Conservation (phyloP, 2,329 filamentous ascomycete genomes). For the Botrytis squamosa region DNA sequence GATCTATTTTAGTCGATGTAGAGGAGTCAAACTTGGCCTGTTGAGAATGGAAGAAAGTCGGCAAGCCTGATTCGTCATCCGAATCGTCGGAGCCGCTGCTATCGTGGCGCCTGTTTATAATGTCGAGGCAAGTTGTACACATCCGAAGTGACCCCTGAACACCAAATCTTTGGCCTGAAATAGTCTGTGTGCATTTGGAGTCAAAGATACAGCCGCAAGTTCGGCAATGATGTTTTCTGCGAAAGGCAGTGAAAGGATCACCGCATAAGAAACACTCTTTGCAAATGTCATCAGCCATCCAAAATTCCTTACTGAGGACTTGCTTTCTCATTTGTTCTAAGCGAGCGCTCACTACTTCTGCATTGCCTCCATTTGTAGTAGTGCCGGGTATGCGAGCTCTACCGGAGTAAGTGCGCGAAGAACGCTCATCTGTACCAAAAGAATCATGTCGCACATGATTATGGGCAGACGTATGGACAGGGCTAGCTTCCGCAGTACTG, state of each 20-base stretch:
- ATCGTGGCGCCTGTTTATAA: slow-evolving; percentile 88
- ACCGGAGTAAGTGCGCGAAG: slow-evolving; percentile 45
- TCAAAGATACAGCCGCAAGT: slow-evolving; percentile 98
- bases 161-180: slow-evolving; percentile 82
- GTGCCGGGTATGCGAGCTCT: slow-evolving; percentile 56
- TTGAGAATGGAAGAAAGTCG: slow-evolving; percentile 58
- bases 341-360: slow-evolving; percentile 58
- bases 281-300: slow-evolving; percentile 98
- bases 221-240: slow-evolving; percentile 94
- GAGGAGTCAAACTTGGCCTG: slow-evolving; percentile 47
- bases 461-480: slow-evolving; percentile 58
- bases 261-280: slow-evolving; percentile 96
- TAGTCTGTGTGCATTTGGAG: slow-evolving; percentile 90
- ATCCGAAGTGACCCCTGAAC: slow-evolving; percentile 82
- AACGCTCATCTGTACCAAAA: slow-evolving; percentile 47
- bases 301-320: slow-evolving; percentile 91
- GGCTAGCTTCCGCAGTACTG: slow-evolving; percentile 55
- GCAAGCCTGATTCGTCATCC: slow-evolving; percentile 70
- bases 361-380: slow-evolving; percentile 54
- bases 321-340: slow-evolving; percentile 77
- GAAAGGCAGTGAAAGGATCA: slow-evolving; percentile 86
- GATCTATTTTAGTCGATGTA: slow-evolving; percentile 43
- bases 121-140: slow-evolving; percentile 87
- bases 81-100: slow-evolving; percentile 86
- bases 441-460: slow-evolving; percentile 58